Evolutionary conservation across 164 flowering plant species (phyloP).

Genomic region (Kalanchoe fedtschenkoi): DNA sequence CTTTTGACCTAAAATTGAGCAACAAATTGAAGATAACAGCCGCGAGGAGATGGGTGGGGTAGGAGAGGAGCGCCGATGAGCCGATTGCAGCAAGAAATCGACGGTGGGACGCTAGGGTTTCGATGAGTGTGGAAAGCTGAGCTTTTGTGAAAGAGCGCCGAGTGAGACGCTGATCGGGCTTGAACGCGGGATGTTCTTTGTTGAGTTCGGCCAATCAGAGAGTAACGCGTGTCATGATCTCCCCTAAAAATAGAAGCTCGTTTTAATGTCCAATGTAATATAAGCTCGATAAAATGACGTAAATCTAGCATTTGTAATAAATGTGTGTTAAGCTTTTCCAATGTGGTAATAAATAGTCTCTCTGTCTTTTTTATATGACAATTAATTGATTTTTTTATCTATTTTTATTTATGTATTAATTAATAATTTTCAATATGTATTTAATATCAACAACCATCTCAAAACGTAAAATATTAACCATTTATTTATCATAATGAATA

Average conservation of each 20-base stretch:
- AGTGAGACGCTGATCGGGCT: not conserved
- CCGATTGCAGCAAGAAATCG: not conserved
- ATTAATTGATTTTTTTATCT: no score
- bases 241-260: not conserved
- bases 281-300: no score
- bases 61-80: not conserved
- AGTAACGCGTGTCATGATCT: not conserved
- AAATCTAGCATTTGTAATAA: no score
- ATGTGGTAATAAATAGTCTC: no score
- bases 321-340: no score
- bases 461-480: no score
- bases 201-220: not conserved
- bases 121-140: not conserved
- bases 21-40: not conserved
- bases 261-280: no score
- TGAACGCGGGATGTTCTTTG: not conserved
- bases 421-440: no score
- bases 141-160: not conserved
- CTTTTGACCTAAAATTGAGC: not conserved
- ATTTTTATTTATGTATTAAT: no score
- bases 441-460: no score
- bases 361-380: no score
- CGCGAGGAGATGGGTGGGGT: not conserved
- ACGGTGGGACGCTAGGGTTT: not conserved
- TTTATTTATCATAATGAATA: no score